Base-by-base conservation (phyloP, 768 basidiomycete genomes). In the Glaciozyma antarctica region DNA sequence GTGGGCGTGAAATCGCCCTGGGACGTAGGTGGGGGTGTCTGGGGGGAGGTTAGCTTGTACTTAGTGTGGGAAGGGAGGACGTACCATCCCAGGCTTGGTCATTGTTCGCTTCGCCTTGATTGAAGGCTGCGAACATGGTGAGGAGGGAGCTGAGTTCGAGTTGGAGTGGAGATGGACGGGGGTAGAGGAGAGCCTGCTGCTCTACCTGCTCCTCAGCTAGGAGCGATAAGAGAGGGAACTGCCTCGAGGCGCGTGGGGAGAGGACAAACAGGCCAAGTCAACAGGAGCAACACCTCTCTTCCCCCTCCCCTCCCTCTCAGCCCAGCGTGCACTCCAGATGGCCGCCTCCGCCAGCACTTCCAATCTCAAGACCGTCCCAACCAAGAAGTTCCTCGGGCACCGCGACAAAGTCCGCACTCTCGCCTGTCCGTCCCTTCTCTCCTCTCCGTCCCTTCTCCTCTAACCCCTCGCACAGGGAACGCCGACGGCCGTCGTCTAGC, bases 1-100 rank as follows among this genome's bases (percentile, higher is more conserved):
- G 34, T 26, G 26, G 0, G 71, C 71, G 56, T 66, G 66, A 34
- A 67, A 72, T 13, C 71, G 66, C 0, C 71, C 71, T 0, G 71
- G 68, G 13, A 34, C 59, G 55, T 67, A 72, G 0, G 43, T 21
- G 1, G 71, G 63, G 3, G 64, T 21, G 9, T 59, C 63, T 59
- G 47, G 6, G 13, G 24, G 24, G 49, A 2, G 1, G 24, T 51
- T 15, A 24, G 22, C 5, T 5, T 6, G n/a, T 2, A 4, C 3
- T 28, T 10, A 9, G 49, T 48, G 47, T 8, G 45, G 30, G 19
- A 15, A 19, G 53, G 3, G 53, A 54, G 51, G n/a, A 5, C 53
- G 30, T 30, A 22, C 53, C 53, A 22, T 34, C 53, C 53, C 53
- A 34, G 13, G 17, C 53, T 32, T 17, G 53, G 13, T 51, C 49